Evolutionary conservation across 768 basidiomycete species (phyloP).

Genomic region (Rhodotorula diobovata): DNA sequence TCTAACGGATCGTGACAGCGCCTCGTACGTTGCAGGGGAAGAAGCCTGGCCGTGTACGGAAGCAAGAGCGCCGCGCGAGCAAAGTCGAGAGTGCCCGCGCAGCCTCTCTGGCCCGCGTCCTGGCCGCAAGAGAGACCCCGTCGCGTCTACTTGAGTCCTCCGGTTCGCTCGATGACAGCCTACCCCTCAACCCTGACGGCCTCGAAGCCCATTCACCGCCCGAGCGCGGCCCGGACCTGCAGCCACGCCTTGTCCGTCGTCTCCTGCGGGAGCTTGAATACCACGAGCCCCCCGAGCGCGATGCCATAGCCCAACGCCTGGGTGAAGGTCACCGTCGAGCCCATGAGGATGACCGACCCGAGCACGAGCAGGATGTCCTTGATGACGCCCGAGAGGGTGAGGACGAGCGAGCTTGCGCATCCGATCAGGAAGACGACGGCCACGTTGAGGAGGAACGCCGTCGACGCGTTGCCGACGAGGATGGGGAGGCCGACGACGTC

Average conservation of each 20-base stretch:
- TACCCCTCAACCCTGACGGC: too few relatives aligned
- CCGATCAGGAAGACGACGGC: conserved; percentile 82
- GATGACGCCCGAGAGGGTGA: conserved; percentile 68
- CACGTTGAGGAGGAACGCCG: conserved; percentile 80
- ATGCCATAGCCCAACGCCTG: conserved; percentile 78
- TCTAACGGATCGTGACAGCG: too few relatives aligned
- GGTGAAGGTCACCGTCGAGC: conserved; percentile 68
- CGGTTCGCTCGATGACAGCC: background rate
- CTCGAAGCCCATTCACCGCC: conserved; percentile 17
- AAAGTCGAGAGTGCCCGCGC: too few relatives aligned
- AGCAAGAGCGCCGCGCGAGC: too few relatives aligned
- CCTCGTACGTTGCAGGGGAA: too few relatives aligned
- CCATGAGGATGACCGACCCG: conserved; percentile 82
- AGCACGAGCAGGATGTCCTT: conserved; percentile 91
- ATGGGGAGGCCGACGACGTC: conserved; percentile 62
- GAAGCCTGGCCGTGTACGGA: too few relatives aligned
- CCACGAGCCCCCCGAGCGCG: conserved; percentile 64
- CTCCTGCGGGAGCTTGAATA: conserved; percentile 43
- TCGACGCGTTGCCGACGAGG: conserved; percentile 71
- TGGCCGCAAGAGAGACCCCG: too few relatives aligned
- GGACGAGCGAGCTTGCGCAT: conserved; percentile 60
- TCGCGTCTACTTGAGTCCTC: too few relatives aligned
- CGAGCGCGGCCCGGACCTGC: conserved; percentile 18
- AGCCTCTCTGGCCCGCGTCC: too few relatives aligned
- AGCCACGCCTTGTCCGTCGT: conserved; percentile 35